Evolutionary conservation across 768 basidiomycete species (phyloP).

Genomic region (Pisolithus microcarpus): DNA sequence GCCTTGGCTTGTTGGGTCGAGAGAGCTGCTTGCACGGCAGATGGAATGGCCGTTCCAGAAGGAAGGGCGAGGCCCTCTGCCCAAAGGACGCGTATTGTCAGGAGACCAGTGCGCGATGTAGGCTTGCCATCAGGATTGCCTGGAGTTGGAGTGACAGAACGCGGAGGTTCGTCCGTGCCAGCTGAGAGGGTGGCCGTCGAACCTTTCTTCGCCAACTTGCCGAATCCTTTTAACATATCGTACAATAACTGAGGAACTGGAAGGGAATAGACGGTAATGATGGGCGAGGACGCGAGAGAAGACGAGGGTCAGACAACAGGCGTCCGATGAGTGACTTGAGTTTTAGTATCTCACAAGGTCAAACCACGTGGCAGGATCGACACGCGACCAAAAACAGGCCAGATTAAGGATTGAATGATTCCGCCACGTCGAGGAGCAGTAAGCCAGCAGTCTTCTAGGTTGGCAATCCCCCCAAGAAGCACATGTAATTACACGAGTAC

Average conservation of each 20-base stretch:
- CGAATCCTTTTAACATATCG: slow-evolving; percentile 75
- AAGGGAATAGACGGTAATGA: background rate
- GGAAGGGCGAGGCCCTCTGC: slow-evolving; percentile 76
- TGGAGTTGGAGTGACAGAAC: slow-evolving; percentile 83
- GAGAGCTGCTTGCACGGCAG: slow-evolving; percentile 71
- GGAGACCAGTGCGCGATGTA: slow-evolving; percentile 65
- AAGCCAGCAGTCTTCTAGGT: no score
- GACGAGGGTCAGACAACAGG: background rate
- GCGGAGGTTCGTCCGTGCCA: slow-evolving; percentile 37
- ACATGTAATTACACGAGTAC: background rate
- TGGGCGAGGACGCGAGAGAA: background rate
- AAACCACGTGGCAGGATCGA: background rate
- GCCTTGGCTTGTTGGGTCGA: slow-evolving; percentile 70
- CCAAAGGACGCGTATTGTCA: slow-evolving; percentile 86
- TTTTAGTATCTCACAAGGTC: background rate
- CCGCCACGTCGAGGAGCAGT: no score
- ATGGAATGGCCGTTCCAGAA: slow-evolving; percentile 55
- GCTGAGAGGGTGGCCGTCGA: slow-evolving; percentile 59
- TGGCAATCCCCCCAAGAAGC: no score
- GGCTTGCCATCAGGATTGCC: slow-evolving; percentile 60
- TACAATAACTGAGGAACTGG: background rate
- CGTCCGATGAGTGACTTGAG: background rate
- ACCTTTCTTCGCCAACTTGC: slow-evolving; percentile 59
- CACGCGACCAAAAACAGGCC: background rate
- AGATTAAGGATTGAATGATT: no score